Percentiles rank a stretch among this genome's conserved stretches.
These are phyloP conservation scores for Heliophila coronopifolia DNA, from an alignment of 441 rosid species.

Conservation along the genomic window DNA sequence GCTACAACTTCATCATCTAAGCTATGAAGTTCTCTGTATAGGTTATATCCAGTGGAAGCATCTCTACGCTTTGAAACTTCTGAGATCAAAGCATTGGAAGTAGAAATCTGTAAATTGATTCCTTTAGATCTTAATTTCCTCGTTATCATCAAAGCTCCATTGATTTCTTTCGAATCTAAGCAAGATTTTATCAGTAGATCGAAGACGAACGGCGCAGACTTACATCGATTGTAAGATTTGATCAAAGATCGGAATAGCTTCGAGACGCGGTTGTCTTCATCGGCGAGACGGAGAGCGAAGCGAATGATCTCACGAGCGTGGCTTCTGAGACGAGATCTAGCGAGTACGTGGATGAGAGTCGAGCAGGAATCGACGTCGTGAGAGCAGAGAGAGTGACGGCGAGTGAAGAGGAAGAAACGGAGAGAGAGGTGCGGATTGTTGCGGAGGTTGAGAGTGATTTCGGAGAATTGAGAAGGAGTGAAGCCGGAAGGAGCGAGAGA, in stretches of 20 bases:
- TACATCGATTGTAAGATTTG: conserved; percentile 56
- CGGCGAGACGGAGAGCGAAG: conserved; percentile 34
- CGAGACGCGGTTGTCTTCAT: conserved; percentile 18
- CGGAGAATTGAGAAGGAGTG: conserved; percentile 53
- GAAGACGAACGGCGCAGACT: conserved; percentile 81
- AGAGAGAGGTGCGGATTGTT: conserved; percentile 59
- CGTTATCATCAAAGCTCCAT: conserved; percentile 46
- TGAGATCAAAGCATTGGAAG: conserved; percentile 50
- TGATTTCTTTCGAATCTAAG: conserved; percentile 50
- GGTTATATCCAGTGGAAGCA: conserved; percentile 37
- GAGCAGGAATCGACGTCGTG: conserved; percentile 52
- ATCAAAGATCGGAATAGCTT: conserved; percentile 42
- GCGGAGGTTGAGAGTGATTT: conserved; percentile 42
- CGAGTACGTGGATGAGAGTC: conserved; percentile 52
- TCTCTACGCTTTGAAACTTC: conserved; percentile 40
- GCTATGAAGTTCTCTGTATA: conserved; percentile 47
- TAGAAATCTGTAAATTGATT: conserved; percentile 44
- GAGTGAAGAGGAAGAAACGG: conserved; percentile 64
- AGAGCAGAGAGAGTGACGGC: conserved; percentile 41
- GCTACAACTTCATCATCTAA: conserved; percentile 15
- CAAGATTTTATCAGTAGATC: conserved; percentile 59
- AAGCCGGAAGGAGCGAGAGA: conserved; percentile 45
- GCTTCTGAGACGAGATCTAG: conserved; percentile 56
- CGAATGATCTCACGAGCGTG: conserved; percentile 41
- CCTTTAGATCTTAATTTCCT: conserved; percentile 51